These are phyloP conservation scores for Suhomyces panamericanus DNA, from an alignment of 1,139 yeast genomes.

Conservation along the genomic window DNA sequence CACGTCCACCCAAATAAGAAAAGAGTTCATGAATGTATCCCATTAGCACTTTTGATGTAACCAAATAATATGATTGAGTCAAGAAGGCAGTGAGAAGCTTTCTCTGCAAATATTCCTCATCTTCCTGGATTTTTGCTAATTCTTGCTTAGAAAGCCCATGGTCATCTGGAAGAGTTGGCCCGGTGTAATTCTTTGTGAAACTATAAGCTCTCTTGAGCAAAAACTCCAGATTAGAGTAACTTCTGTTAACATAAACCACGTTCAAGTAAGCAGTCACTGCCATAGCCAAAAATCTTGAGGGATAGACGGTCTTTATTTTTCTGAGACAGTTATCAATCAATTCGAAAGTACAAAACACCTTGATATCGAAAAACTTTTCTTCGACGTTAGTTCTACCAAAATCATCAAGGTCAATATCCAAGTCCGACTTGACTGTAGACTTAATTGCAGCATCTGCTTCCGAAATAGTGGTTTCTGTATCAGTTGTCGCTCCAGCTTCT, in stretches of 20 bases:
- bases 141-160: constrained; percentile 37
- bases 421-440: neutral
- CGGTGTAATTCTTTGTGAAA: constrained; percentile 64
- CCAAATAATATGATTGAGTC: constrained; percentile 46
- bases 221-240: constrained; percentile 35
- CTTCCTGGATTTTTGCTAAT: constrained; percentile 41
- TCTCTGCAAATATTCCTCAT: constrained; percentile 55
- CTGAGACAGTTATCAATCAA: constrained; percentile 53
- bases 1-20: constrained; percentile 19
- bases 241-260: constrained; percentile 43
- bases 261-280: constrained; percentile 57
- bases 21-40: constrained; percentile 31
- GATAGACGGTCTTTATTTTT: constrained; percentile 61
- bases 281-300: constrained; percentile 75
- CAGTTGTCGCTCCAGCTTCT: neutral
- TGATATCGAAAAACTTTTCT: constrained; percentile 45
- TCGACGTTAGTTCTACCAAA: neutral
- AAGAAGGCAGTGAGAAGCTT: constrained; percentile 44
- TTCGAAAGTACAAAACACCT: constrained; percentile 65
- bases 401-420: neutral
- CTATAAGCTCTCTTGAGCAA: constrained; percentile 60
- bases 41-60: constrained; percentile 26
- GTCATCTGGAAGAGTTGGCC: constrained; percentile 33
- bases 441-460: neutral
- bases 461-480: neutral